These are phyloP conservation scores for Dendrocalamus latiflorus DNA, from an alignment of 202 grass and related monocot species.

Conservation along the genomic window DNA sequence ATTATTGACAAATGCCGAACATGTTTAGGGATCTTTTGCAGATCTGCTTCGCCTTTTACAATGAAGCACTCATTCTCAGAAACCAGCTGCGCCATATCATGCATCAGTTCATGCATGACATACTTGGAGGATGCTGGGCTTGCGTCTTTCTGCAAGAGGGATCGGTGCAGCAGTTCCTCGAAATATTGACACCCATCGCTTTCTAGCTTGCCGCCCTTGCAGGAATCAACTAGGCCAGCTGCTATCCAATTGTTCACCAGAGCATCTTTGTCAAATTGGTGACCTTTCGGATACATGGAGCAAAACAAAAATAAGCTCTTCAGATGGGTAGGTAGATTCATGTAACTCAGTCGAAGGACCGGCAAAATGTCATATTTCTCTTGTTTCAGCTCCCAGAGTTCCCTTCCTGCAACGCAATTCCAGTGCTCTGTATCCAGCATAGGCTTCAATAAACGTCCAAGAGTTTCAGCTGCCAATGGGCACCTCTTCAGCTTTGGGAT, in stretches of 20 bases:
- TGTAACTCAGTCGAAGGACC: slow-evolving; percentile 28
- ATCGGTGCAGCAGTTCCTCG: background rate
- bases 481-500: too few relatives aligned
- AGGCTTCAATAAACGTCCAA: background rate
- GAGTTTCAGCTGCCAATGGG: too few relatives aligned
- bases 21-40: background rate
- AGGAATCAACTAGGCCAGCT: slow-evolving; percentile 18
- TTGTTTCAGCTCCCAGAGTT: slow-evolving; percentile 32
- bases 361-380: slow-evolving; percentile 26
- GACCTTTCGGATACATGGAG: slow-evolving; percentile 20
- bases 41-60: background rate
- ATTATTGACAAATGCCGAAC: background rate
- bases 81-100: slow-evolving; percentile 5
- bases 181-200: background rate
- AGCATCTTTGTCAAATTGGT: background rate
- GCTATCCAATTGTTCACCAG: slow-evolving; percentile 21
- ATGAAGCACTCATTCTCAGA: background rate
- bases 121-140: background rate
- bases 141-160: background rate
- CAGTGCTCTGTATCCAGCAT: background rate
- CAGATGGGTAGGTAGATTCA: slow-evolving; percentile 20
- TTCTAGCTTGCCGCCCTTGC: background rate
- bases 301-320: slow-evolving; percentile 30
- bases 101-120: background rate
- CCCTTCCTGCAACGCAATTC: background rate